Base-by-base conservation (phyloP, 805 yeast genomes). In the Starmerella floricola region DNA sequence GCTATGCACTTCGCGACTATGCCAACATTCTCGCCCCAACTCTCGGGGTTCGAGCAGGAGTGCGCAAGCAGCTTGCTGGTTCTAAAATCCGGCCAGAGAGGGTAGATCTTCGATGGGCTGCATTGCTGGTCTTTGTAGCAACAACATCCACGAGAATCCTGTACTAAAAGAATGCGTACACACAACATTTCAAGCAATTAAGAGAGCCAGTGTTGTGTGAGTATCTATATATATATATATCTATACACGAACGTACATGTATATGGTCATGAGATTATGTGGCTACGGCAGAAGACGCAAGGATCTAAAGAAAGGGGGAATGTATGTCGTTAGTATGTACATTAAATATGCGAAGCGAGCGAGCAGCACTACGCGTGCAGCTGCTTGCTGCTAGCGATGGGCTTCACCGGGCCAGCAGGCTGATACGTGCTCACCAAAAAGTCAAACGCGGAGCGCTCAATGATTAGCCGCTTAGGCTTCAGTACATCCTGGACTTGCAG, bases 401-500 rank as follows among this genome's bases (percentile, higher is more conserved):
- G 27, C 43, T 31, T 34, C 37, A 49, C 32, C 23, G 34, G 40
- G 28, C 30, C 42, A 8, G 47, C 31, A 2, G 42, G 43, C n/a
- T 38, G 42, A 46, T 34, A 49, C 26, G 31, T 24, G 34, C 17
- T 29, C 13, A 38, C 71, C 43, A 76, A 65, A 68, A 76, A 78
- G 56, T 77, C 74, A 51, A 86, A 71, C 2, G 95, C 87, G 19
- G 66, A 65, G 52, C 73, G 64, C 61, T 85, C 95, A 45, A 86
- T 72, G 52, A 74, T 74, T 45, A 86, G 66, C 50, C 84, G 72
- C 54, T 79, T 73, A 12, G 95, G 88, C 62, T 76, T 79, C 48
- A 87, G 71, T 39, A 87, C 55, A 58, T 86, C 94, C 62, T 87
- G 76, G 16, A 87, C 88, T 57, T 79, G 82, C 29, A 85, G 74